Evolutionary conservation across 2,329 filamentous ascomycete genomes (phyloP).

Genomic region (Alternaria sp.): DNA sequence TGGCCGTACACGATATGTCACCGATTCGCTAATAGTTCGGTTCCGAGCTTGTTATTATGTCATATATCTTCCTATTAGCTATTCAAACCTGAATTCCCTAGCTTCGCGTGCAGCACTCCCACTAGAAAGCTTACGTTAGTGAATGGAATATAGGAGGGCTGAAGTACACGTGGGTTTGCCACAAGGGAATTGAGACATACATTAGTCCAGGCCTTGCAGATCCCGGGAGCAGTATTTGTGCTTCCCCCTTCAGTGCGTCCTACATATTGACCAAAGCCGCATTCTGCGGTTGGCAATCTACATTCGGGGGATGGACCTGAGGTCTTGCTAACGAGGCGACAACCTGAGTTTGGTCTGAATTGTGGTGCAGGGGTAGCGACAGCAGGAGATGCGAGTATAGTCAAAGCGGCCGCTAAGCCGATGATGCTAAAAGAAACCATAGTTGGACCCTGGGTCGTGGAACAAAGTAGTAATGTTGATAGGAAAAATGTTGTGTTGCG

Average conservation of each 20-base stretch:
- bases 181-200: not conserved
- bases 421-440: not conserved
- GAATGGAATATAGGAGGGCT: fast-evolving
- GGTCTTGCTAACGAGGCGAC: too few relatives aligned
- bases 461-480: not conserved
- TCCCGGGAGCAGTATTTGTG: too few relatives aligned
- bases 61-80: not conserved
- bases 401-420: not conserved
- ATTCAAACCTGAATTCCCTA: not conserved
- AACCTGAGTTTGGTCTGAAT: too few relatives aligned
- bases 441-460: not conserved
- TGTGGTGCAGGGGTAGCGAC: not conserved
- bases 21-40: not conserved
- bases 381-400: not conserved
- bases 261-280: too few relatives aligned
- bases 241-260: too few relatives aligned
- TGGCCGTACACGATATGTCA: not conserved
- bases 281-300: not conserved
- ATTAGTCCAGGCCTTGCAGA: not conserved
- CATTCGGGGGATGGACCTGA: not conserved
- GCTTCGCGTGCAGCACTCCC: not conserved
- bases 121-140: not conserved
- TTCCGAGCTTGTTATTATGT: not conserved
- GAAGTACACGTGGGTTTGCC: too few relatives aligned
- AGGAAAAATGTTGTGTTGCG: not conserved